Evolutionary conservation across 2,329 filamentous ascomycete species (phyloP).

Genomic region (Cladobotryum mycophilum): DNA sequence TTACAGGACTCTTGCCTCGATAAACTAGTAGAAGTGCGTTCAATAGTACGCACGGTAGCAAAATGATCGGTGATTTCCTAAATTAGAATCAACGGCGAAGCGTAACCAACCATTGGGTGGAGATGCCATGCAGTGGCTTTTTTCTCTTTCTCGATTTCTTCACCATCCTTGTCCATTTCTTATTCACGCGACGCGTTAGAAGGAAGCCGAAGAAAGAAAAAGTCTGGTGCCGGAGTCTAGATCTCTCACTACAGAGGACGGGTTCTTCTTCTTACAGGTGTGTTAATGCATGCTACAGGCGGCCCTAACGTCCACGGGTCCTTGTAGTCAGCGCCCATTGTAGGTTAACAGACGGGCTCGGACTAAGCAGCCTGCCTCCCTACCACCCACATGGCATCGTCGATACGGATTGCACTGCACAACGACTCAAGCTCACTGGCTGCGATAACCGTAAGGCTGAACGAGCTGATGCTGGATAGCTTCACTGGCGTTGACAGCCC

Average conservation of each 20-base stretch:
- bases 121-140: neutral
- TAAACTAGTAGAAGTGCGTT: constrained; percentile 3
- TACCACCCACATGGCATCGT: neutral
- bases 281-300: too few relatives aligned
- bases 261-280: too few relatives aligned
- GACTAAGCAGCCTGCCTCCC: neutral
- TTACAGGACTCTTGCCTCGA: neutral
- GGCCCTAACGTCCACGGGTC: too few relatives aligned
- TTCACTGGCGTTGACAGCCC: neutral
- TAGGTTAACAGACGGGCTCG: too few relatives aligned
- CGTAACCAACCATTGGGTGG: neutral
- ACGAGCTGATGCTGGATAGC: neutral
- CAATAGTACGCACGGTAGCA: constrained; percentile 5
- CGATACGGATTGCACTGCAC: neutral
- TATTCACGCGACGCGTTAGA: neutral
- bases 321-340: too few relatives aligned
- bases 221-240: too few relatives aligned
- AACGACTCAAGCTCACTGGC: neutral
- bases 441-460: neutral
- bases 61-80: constrained; percentile 9
- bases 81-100: constrained; percentile 3
- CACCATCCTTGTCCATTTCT: too few relatives aligned
- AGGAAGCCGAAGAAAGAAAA: too few relatives aligned
- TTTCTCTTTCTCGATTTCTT: neutral
- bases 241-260: too few relatives aligned